Base-by-base conservation (phyloP, 305 asterid genomes). In the Fraxinus ornus region DNA sequence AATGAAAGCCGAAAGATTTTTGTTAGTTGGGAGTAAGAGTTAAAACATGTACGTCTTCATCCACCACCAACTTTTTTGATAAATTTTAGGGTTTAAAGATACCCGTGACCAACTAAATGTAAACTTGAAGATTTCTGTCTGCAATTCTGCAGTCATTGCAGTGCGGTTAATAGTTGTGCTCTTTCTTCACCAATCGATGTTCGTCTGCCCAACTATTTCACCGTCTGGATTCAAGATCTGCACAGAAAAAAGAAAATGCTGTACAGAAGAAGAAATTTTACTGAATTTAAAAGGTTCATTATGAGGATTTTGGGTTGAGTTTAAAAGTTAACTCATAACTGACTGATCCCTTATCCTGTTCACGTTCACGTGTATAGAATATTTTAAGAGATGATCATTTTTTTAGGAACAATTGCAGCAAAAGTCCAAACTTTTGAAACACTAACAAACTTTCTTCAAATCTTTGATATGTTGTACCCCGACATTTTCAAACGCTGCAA, bases 21-120 rank as follows among this genome's bases (percentile, higher is more conserved):
- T 79, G 82, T 85, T 81, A 86, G 91, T 87, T 89, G 88, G 89
- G 80, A 74, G 86, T 88, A 37, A 78, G 77, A 57, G 32, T 78
- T 57, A 80, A 41, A 66, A 86, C 17, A 24, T 76, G 82, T 89
- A 86, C 86, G 84, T 83, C 47, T 68, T 73, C 81, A 73, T 60
- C 88, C 74, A 85, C 87, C 82, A 83, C 87, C 89, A 84, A 85
- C 88, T 85, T 12, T 47, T 15, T 47, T 7, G 82, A 49, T 77
- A 32, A 80, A 78, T 78, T 74, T 80, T 19, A 78, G 71, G 80
- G 39, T 75, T 82, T 78, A 77, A 71, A 57, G 24, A 8, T 55
- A 85, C 86, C 87, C 85, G 76, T 84, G 79, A 88, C 86, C 86
- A 32, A 62, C 87, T 68, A 64, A 79, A 74, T 86, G 75, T 83